Evolutionary conservation across 495 filamentous ascomycete genomes (phyloP), one percentile per base, ranked within the genome.

Genomic region (Beverwykella pulmonaria): DNA sequence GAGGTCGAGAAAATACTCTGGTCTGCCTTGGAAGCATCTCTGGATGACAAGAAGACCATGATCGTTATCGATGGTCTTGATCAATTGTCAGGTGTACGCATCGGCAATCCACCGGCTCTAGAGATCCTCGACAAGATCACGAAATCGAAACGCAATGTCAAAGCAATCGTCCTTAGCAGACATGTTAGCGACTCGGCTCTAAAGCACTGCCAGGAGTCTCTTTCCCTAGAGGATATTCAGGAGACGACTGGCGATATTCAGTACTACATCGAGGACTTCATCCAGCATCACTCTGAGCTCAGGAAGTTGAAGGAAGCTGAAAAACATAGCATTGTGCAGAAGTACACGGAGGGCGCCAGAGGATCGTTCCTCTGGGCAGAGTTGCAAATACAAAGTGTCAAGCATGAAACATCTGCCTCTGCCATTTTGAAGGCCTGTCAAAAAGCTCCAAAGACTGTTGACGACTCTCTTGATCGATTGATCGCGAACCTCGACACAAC

Each of bases 331-430:
- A 65, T 69, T 19, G 20, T 61, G 22, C 49, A 49, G 26, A 69
- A 69, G 41, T 10, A 53, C 34, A 32, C 15, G 10, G 71, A 81
- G 41, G 79, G 79, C 15, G 81, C 84, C 0, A 82, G 83, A 47
- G 81, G 83, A 10, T 85, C 82, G 12, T 88, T 88, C 70, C 79
- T 86, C 19, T 87, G 83, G 79, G 84, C 83, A 4, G 80, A 84
- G 47, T 71, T 87, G 61, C 81, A 79, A 4, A 67, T 82, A 23
- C 76, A 79, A n/a, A 73, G 80, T 25, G 74, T 85, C 17, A 75
- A 75, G 19, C 77, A 79, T 68, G 78, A 82, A 65, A 73, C 78
- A 19, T 76, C 78, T 0, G 54, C 49, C 0, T 80, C 83, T 6
- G 76, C 78, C 12, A 78, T 81, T 36, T 58, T 72, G 25, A 78